phyloP scores from a whole-genome alignment of 2,329 filamentous ascomycete genomes.

The Talaromyces sp. region DNA sequence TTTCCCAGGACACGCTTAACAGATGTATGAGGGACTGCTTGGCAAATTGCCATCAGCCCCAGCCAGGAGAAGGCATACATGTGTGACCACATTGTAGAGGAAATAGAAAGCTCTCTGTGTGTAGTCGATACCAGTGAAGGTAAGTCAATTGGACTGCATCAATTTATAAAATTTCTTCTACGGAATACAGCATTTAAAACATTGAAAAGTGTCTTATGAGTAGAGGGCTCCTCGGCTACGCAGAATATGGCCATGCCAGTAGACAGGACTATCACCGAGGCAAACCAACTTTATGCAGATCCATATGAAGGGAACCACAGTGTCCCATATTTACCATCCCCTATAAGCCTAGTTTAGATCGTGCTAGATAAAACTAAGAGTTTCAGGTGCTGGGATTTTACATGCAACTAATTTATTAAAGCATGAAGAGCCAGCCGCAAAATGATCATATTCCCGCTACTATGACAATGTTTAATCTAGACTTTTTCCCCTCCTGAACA shows the following conservation, averaged over 20 bases:
- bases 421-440: background rate
- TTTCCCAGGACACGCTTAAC: background rate
- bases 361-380: too few species aligned
- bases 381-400: too few species aligned
- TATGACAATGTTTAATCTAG: too few species aligned
- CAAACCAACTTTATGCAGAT: background rate
- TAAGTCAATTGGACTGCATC: too few species aligned
- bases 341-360: background rate
- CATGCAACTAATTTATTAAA: too few species aligned
- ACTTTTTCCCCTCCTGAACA: too few species aligned
- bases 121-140: background rate
- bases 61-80: background rate
- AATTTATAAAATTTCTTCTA: background rate
- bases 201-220: background rate
- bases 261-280: background rate
- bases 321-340: background rate
- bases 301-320: background rate
- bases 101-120: background rate
- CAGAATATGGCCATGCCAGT: background rate
- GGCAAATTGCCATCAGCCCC: background rate
- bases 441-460: background rate
- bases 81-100: background rate
- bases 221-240: background rate
- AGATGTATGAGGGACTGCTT: background rate
- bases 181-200: background rate